Conservation (phyloP, 2,329 filamentous ascomycete species). For the Sporothrix schenckii region DNA sequence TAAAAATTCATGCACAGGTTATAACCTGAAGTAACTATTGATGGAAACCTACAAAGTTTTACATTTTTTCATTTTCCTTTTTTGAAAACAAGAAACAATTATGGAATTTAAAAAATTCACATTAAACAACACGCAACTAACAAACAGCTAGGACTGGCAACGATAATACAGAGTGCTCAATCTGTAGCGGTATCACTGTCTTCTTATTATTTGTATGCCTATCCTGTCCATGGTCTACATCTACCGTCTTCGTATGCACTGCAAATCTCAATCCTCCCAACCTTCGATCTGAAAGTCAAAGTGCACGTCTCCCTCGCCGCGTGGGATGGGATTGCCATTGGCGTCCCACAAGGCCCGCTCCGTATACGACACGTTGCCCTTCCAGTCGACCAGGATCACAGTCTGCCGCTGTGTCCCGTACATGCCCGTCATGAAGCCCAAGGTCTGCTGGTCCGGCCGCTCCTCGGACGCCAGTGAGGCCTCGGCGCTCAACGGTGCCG, state of each 20-base stretch:
- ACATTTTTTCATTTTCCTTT: too few relatives aligned
- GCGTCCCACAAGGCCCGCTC: constrained; percentile 64
- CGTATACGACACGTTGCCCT: constrained; percentile 62
- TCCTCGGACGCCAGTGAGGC: constrained; percentile 45
- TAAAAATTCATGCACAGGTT: too few relatives aligned
- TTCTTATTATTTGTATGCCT: background rate
- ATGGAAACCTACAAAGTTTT: too few relatives aligned
- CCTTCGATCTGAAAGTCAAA: constrained; percentile 61
- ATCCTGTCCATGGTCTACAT: background rate
- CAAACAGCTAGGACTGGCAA: background rate
- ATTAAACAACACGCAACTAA: background rate
- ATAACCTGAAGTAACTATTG: too few relatives aligned
- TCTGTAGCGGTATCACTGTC: background rate
- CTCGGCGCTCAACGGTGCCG: constrained; percentile 40
- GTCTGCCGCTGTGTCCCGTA: constrained; percentile 70
- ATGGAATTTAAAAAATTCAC: background rate
- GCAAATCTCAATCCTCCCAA: constrained; percentile 45
- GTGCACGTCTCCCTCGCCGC: constrained; percentile 58
- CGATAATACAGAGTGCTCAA: background rate
- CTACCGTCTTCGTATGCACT: background rate
- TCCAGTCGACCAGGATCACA: constrained; percentile 63
- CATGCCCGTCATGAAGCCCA: constrained; percentile 59
- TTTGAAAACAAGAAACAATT: too few relatives aligned
- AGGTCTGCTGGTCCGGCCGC: constrained; percentile 41
- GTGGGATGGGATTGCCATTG: constrained; percentile 57